Evolutionary conservation across 768 basidiomycete species (phyloP), one percentile per base, ranked within the genome.

Genomic region (Leccinum incarnatum): DNA sequence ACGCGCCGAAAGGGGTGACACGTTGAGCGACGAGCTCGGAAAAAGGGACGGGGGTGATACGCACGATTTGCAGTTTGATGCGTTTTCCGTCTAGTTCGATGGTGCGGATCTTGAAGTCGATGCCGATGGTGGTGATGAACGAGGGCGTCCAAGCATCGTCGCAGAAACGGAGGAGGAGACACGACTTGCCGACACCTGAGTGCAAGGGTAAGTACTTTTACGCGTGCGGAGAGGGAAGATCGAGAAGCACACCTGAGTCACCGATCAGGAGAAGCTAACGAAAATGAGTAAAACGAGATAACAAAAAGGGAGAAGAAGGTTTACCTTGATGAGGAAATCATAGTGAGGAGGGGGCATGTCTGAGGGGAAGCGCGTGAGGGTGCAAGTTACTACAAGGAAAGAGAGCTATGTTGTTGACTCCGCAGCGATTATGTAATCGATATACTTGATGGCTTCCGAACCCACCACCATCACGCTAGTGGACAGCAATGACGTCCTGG

Each of bases 71-170:
- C n/a, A 98, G 83, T 77, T 98, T 98, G 74, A 98, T 95, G 48
- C 93, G 86, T 79, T 98, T 98, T 42, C 96, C 96, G 67, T 98
- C 96, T 52, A 98, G 83, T 74, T 98, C 95, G 72, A 98, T 98
- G 53, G 95, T 98, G 34, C 96, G 88, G 76, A 98, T 98, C 88
- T 95, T 96, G 83, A 97, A 97, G 84, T 97, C 95, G 66, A 98
- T 95, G 59, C 96, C 97, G 74, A 99, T 99, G 57, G 97, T 99
- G 57, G 95, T 98, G 77, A 98, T 98, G 81, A 98, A 98, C 47
- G 92, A 95, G 51, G 95, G 95, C 34, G 97, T 98, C 95, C 95
- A 99, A 63, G 95, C 92, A 76, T 99, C 97, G 79, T 98, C 97
- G 73, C 95, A 98, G 85, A 99, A 99, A 64, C 94, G 89, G 61